These are phyloP conservation scores for Naegleria fowleri DNA, from an alignment of 208 protist genomes.

Conservation along the genomic window DNA sequence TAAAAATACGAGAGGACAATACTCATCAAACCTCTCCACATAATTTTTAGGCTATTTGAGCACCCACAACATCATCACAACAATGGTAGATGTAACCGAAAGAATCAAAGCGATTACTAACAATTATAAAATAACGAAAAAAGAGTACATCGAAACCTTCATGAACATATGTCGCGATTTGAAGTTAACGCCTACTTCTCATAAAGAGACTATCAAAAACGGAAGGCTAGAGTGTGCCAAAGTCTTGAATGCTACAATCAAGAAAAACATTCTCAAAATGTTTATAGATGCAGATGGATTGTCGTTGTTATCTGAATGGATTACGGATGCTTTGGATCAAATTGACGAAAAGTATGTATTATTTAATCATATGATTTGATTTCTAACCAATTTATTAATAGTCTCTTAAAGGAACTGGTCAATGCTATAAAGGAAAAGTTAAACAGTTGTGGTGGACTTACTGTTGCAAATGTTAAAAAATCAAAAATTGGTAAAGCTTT, in stretches of 20 bases:
- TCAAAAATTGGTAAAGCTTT: background rate
- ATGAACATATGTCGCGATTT: background rate
- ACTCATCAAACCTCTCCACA: too few species aligned
- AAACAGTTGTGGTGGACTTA: background rate
- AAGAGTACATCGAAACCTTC: background rate
- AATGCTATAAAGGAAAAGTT: background rate
- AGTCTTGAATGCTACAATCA: background rate
- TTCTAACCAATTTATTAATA: background rate
- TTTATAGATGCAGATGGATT: background rate
- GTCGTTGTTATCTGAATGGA: background rate
- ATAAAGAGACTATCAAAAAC: background rate
- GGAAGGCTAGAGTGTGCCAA: background rate
- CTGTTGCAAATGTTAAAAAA: background rate
- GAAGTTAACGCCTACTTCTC: background rate
- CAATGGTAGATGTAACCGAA: background rate
- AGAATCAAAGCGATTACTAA: background rate
- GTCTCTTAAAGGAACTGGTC: background rate
- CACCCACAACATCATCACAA: background rate
- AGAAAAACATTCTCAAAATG: background rate
- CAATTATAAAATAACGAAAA: slow-evolving; percentile 2
- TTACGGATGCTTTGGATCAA: background rate
- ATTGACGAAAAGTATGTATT: background rate
- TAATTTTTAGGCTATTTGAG: background rate
- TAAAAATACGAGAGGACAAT: too few species aligned
- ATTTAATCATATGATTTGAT: background rate